Evolutionary conservation across 192 early-diverging fungal species (phyloP), one percentile per base, ranked within the genome.

Genomic region (Geosiphon pyriformis): DNA sequence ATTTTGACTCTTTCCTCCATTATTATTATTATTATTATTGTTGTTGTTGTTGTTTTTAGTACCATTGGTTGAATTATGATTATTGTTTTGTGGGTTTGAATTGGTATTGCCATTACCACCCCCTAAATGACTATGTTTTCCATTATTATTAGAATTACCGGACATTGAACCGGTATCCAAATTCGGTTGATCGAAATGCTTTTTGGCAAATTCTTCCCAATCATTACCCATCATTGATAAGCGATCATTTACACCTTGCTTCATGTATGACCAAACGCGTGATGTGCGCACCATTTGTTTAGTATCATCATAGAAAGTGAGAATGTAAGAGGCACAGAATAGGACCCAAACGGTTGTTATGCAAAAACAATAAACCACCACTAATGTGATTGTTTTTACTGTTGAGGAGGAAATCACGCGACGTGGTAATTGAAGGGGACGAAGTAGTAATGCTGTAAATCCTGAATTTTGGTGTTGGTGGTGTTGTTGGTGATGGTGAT

Each of bases 221-320:
- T 57, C 65, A 22, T 46, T 54, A 3, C 65, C 65, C 51, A 67
- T 34, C 65, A 67, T 67, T 8, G 65, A 25, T 4, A 57, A 20
- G 35, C 26, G 37, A 11, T 67, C 54, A 1, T 54, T 17, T 25
- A 67, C 54, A 22, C 54, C 53, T 47, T 22, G 34, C 30, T 30
- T 67, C 23, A 67, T 25, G 17, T 32, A 20, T 27, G 65, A 27
- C 65, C 65, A 67, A 31, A 46, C 53, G 15, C 54, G 65, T 31
- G 65, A 67, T 20, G 53, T 32, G n/a, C 35, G 52, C 11, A 67
- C 15, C 12, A 57, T n/a, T 22, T 42, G 51, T 8, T 29, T 25
- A 27, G 65, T 30, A 57, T 67, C 54, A 37, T 67, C 65, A n/a
- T 67, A 67, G 18, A 67, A 56, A 0, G 65, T 67, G 26, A 67